Base-by-base conservation (phyloP, 192 early-diverging fungal species). In the Chytriomyces confervae region DNA sequence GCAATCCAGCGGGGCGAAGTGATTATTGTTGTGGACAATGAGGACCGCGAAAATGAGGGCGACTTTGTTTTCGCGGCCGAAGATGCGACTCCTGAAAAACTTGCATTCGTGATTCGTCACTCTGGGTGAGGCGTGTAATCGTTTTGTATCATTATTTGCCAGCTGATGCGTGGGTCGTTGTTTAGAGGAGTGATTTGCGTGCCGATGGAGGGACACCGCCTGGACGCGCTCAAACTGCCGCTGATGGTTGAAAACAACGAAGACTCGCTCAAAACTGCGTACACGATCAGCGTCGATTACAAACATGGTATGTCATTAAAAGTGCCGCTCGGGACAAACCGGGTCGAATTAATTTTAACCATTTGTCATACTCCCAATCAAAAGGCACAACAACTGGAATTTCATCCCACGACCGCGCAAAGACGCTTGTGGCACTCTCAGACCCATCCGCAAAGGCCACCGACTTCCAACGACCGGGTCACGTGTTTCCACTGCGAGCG, bases 21-120 rank as follows among this genome's bases (percentile, higher is more conserved):
- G 78, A 86, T 99, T 7, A 83, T 99, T 23, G 97, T 94, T 4
- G 94, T 98, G 76, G 97, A 99, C 85, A 94, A 98, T 80, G 97
- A 98, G 77, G 96, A 98, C 78, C 93, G 97, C 18, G 98, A 99
- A 84, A 99, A 99, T 85, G 98, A 99, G 82, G 98, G 98, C 47
- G 98, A 99, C 82, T 84, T 99, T 62, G 95, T 99, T 72, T 95
- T 98, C 79, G 95, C 98, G 0, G 98, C 93, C n/a, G 92, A 98
- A 84, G 93, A 95, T 81, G 82, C 94, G 10, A 98, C 95, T 1
- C 91, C 92, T 0, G 95, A 95, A 78, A 92, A 96, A 79, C 91
- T 96, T 85, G 97, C 97, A 1, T 99, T 99, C 77, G 90, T 97
- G 82, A 93, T 99, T 85, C 92, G 96, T 68, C 92, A 98, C 82